These are phyloP conservation scores for Asterella californica DNA, from an alignment of 225 moss, liverwort and hornwort species.

Conservation along the genomic window DNA sequence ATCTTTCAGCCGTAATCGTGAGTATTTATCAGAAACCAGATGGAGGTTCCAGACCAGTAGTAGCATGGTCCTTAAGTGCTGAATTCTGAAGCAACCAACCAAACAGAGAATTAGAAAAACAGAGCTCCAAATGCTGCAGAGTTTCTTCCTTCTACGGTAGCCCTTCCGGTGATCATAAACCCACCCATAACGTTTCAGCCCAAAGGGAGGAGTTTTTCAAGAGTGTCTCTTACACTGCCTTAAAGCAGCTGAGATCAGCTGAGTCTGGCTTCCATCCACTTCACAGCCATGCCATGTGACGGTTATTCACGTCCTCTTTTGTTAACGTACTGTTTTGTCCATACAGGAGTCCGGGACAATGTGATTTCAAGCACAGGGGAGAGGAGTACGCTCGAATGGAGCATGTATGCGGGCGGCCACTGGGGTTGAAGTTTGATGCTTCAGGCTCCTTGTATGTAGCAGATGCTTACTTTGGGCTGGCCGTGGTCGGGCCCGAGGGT, in stretches of 20 bases:
- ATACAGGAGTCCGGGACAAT: constrained; percentile 23
- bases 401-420: constrained; percentile 35
- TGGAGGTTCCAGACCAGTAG: neutral
- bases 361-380: constrained; percentile 15
- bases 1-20: no score
- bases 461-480: constrained; percentile 43
- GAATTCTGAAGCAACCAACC: neutral
- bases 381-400: constrained; percentile 4
- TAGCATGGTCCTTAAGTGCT: neutral
- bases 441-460: constrained; percentile 35
- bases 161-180: no score
- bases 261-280: no score
- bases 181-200: no score
- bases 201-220: neutral
- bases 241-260: no score
- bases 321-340: neutral
- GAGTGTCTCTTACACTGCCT: neutral
- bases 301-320: neutral
- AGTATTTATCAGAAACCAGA: neutral
- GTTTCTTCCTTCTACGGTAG: no score
- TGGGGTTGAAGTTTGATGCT: constrained; percentile 40
- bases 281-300: neutral
- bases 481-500: constrained; percentile 32
- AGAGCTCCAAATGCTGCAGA: no score
- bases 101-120: no score